A percentile compares a stretch with the other conserved stretches of the same genome.
Evolutionary conservation across 768 basidiomycete genomes (phyloP).

Genomic region (Pleurotus djamor): DNA sequence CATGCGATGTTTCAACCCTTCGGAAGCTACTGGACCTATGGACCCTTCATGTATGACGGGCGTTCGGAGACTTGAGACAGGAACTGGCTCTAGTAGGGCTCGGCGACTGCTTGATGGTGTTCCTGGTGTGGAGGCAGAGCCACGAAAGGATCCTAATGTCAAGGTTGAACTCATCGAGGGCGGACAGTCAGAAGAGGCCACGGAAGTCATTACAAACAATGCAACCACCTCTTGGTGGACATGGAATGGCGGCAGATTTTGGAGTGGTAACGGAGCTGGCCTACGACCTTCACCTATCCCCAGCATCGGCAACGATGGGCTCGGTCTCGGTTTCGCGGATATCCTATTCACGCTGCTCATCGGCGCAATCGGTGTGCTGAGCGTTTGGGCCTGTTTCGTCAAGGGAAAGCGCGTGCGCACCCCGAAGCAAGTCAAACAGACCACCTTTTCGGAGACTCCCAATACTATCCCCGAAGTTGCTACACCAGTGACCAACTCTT

Average conservation of each 20-base stretch:
- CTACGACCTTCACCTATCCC: not conserved
- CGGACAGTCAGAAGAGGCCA: not conserved
- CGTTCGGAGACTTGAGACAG: constrained; percentile 50
- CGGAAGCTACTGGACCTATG: constrained; percentile 16
- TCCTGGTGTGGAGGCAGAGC: constrained; percentile 25
- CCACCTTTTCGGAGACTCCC: not conserved
- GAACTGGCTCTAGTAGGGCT: constrained; percentile 35
- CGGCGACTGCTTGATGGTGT: constrained; percentile 61
- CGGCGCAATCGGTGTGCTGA: not conserved
- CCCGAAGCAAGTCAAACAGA: not conserved
- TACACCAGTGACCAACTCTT: not conserved
- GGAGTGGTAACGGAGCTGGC: not conserved
- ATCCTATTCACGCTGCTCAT: not conserved
- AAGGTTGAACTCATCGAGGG: not conserved
- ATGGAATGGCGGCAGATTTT: not conserved
- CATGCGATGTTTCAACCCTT: not conserved
- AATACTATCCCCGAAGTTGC: not conserved
- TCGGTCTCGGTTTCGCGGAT: not conserved
- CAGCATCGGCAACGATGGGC: not conserved
- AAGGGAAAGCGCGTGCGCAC: not conserved
- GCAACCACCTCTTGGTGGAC: not conserved
- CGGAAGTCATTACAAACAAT: not conserved
- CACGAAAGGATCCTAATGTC: not conserved
- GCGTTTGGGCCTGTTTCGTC: not conserved
- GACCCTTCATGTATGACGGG: constrained; percentile 66